phyloP scores from a whole-genome alignment of 1,284 basidiomycete genomes.

The Mycena sp. region DNA sequence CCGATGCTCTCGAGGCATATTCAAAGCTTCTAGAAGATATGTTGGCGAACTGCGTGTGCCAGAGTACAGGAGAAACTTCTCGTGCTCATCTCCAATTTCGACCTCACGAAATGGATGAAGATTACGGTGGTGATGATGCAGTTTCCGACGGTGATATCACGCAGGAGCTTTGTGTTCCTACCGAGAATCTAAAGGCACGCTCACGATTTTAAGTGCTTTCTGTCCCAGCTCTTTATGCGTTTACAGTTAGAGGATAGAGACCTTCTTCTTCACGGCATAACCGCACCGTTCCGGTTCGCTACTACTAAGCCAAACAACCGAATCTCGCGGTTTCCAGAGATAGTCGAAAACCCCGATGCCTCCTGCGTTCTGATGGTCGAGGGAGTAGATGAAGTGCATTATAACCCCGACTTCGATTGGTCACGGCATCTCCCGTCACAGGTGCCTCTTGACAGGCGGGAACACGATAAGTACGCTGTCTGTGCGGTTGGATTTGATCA shows the following conservation, averaged over 20 bases:
- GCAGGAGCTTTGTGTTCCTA: neutral
- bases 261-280: constrained; percentile 1
- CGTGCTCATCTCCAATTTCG: neutral
- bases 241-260: neutral
- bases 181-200: neutral
- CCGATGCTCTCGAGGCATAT: constrained; percentile 21
- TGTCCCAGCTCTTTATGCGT: neutral
- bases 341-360: neutral
- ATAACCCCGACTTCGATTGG: constrained; percentile 63
- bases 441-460: constrained; percentile 55
- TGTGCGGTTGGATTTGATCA: neutral
- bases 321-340: neutral
- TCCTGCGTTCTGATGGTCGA: constrained; percentile 42
- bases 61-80: too few relatives aligned
- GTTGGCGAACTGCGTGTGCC: neutral
- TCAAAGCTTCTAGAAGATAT: neutral
- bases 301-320: neutral
- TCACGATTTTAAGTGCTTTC: neutral
- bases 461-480: constrained; percentile 58
- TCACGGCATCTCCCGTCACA: constrained; percentile 60
- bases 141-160: neutral
- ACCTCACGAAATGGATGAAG: neutral
- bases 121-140: neutral
- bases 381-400: constrained; percentile 45
- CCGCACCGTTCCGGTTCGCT: constrained; percentile 10